phyloP scores from a whole-genome alignment of 2,329 filamentous ascomycete species.

The Rutstroemia sp. region DNA sequence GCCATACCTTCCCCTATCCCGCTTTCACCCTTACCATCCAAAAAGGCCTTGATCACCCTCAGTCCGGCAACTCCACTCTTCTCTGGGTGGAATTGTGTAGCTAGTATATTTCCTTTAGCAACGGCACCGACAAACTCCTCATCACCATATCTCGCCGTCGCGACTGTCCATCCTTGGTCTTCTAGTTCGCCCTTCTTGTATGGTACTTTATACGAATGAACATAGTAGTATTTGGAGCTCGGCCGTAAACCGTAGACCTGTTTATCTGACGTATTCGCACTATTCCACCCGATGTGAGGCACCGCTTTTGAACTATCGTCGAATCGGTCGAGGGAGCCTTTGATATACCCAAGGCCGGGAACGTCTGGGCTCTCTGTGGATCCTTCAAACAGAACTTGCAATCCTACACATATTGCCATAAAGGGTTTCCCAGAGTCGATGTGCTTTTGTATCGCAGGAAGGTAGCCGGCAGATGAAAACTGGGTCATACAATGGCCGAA shows the following conservation, averaged over 20 bases:
- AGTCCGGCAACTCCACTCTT: constrained; percentile 90
- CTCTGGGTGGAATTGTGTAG: constrained; percentile 95
- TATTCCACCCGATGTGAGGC: constrained; percentile 99
- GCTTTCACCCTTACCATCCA: constrained; percentile 54
- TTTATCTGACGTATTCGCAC: constrained; percentile 56
- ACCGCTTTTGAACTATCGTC: constrained; percentile 74
- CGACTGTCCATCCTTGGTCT: constrained; percentile 81
- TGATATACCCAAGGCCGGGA: constrained; percentile 69
- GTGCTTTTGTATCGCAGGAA: constrained; percentile 74
- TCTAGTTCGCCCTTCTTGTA: constrained; percentile 71
- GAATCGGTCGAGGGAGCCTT: constrained; percentile 66
- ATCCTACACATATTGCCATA: constrained; percentile 93
- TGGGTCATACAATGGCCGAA: constrained; percentile 93
- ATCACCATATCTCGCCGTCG: constrained; percentile 76
- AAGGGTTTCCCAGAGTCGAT: constrained; percentile 91
- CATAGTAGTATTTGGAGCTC: constrained; percentile 95
- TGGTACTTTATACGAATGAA: constrained; percentile 85
- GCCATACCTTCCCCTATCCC: constrained; percentile 23
- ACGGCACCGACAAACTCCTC: constrained; percentile 91
- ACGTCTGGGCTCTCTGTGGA: constrained; percentile 71
- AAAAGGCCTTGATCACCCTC: constrained; percentile 75
- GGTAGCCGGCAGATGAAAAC: constrained; percentile 72
- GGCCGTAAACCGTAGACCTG: constrained; percentile 73
- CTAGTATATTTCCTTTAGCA: constrained; percentile 76
- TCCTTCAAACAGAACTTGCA: constrained; percentile 83